Conservation (phyloP, 306 rosid genomes). For the Mucuna pruriens region DNA sequence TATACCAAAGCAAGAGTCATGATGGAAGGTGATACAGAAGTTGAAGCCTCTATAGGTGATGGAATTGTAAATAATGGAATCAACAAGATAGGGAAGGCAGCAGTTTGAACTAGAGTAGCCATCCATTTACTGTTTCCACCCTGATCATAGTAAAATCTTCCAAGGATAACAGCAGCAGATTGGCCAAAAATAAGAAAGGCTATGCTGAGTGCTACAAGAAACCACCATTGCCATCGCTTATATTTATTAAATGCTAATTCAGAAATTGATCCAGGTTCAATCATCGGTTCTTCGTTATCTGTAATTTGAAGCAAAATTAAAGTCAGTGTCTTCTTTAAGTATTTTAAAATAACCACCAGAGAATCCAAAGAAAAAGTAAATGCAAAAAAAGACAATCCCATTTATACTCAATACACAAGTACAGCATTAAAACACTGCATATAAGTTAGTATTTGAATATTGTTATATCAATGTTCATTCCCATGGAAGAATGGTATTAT, state of each 20-base stretch:
- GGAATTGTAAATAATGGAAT: conserved; percentile 65
- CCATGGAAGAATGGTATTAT: background rate
- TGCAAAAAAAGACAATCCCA: background rate
- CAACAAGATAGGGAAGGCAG: conserved; percentile 70
- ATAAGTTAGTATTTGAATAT: background rate
- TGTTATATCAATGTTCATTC: background rate
- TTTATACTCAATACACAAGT: background rate
- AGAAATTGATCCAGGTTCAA: conserved; percentile 38
- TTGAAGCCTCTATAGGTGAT: conserved; percentile 48
- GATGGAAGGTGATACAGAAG: conserved; percentile 47
- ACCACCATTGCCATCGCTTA: conserved; percentile 91
- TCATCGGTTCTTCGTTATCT: conserved; percentile 67
- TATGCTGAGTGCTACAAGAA: conserved; percentile 67
- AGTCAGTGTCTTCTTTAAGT: background rate
- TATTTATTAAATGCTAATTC: conserved; percentile 50
- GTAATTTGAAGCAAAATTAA: conserved; percentile 23
- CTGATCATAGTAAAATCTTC: conserved; percentile 84
- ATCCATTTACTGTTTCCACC: conserved; percentile 96
- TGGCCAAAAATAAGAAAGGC: conserved; percentile 76
- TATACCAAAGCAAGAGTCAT: conserved; percentile 50
- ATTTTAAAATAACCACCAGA: background rate
- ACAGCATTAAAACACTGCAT: background rate
- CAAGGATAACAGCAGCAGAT: conserved; percentile 82
- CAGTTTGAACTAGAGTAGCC: conserved; percentile 93
- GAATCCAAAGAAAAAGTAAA: background rate